These are phyloP conservation scores for Pistacia atlantica DNA, from an alignment of 345 rosid genomes.

Conservation along the genomic window DNA sequence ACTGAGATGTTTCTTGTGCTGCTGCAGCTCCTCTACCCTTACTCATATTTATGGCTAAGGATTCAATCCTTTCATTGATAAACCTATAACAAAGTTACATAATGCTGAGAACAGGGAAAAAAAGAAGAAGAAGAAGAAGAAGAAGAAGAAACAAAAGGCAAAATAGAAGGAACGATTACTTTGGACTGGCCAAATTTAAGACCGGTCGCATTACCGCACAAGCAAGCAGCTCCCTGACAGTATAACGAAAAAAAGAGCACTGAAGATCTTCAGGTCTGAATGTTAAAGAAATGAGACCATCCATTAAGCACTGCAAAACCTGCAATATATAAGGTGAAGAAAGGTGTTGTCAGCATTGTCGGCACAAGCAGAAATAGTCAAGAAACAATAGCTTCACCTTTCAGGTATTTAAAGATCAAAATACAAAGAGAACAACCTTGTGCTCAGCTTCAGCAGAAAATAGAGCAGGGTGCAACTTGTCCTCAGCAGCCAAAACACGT, in stretches of 20 bases:
- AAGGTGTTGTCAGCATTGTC: constrained; percentile 8
- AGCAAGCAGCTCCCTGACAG: constrained; percentile 90
- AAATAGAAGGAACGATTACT: constrained; percentile 44
- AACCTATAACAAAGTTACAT: constrained; percentile 54
- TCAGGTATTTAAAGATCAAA: constrained; percentile 10
- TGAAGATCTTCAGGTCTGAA: constrained; percentile 88
- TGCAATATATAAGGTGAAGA: constrained; percentile 33
- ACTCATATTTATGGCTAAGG: constrained; percentile 52
- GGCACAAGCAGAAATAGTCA: constrained; percentile 7
- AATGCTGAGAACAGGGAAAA: constrained; percentile 21
- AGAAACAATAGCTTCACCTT: constrained; percentile 10
- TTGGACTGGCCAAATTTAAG: constrained; percentile 84
- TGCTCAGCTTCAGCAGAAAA: constrained; percentile 93
- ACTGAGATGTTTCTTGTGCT: constrained; percentile 54
- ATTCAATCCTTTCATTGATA: constrained; percentile 90
- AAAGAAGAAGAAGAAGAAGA: constrained; percentile 5
- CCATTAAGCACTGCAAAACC: constrained; percentile 94
- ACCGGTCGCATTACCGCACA: constrained; percentile 95
- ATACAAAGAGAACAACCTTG: constrained; percentile 56
- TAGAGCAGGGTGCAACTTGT: constrained; percentile 95
- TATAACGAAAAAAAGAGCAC: constrained; percentile 75
- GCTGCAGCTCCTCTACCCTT: constrained; percentile 55
- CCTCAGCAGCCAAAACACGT: constrained; percentile 65
- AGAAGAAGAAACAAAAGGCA: background rate
- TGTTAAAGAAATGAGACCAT: constrained; percentile 75